Conservation (phyloP, 257 asterid species). For the Jacaranda mimosifolia region DNA sequence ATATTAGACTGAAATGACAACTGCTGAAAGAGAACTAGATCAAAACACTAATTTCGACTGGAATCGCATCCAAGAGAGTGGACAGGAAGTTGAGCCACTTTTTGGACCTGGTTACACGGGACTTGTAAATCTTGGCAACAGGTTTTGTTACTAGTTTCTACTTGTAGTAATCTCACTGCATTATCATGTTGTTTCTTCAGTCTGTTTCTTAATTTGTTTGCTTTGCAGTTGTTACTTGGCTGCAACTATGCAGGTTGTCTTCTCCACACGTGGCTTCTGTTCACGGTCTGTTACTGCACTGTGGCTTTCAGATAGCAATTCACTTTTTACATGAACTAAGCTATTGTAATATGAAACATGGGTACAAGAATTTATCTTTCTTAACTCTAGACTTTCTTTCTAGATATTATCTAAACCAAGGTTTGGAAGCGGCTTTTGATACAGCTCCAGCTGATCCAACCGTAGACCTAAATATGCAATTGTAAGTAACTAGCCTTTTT, state of each 20-base stretch:
- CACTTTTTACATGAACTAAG: conserved; percentile 23
- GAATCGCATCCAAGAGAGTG: conserved; percentile 99
- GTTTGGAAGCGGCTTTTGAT: conserved; percentile 75
- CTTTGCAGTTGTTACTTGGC: conserved; percentile 95
- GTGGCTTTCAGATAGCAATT: conserved; percentile 25
- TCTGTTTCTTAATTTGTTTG: conserved; percentile 33
- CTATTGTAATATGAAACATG: conserved; percentile 10
- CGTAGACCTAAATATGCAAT: conserved; percentile 89
- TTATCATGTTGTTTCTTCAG: conserved; percentile 21
- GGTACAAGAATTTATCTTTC: conserved; percentile 25
- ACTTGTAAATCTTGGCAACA: conserved; percentile 96
- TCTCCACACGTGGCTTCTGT: conserved; percentile 81
- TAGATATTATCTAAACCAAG: conserved; percentile 74
- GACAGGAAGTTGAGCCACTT: conserved; percentile 84
- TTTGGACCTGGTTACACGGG: conserved; percentile 99
- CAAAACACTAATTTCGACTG: conserved; percentile 94
- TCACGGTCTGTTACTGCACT: conserved; percentile 64
- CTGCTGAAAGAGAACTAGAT: conserved; percentile 98
- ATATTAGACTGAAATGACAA: conserved; percentile 94
- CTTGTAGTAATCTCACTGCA: conserved; percentile 14
- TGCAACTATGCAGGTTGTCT: conserved; percentile 93
- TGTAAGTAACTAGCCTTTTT: conserved; percentile 65
- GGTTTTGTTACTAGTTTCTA: conserved; percentile 51
- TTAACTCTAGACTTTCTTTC: conserved; percentile 24
- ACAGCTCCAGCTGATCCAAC: conserved; percentile 95